phyloP scores from a whole-genome alignment of 768 basidiomycete species.

The Trametes coccinea region DNA sequence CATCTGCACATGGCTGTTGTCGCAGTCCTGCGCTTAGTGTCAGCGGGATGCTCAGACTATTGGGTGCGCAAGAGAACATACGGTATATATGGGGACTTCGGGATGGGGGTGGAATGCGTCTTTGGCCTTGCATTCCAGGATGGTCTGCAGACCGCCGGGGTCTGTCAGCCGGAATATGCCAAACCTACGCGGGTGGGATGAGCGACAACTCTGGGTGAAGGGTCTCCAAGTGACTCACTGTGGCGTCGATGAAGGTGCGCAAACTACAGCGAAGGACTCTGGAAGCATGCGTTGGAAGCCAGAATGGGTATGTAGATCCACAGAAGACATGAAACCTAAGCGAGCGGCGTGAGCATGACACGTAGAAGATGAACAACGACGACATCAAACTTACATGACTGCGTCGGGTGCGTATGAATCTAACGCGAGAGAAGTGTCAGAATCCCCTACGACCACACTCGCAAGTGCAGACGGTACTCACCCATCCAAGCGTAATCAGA shows the following conservation, averaged over 20 bases:
- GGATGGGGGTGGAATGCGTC: constrained; percentile 88
- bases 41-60: too few relatives aligned
- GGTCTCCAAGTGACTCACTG: constrained; percentile 46
- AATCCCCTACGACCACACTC: neutral
- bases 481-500: constrained; percentile 90
- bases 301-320: constrained; percentile 90
- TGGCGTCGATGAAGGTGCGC: constrained; percentile 77
- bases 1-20: constrained; percentile 83
- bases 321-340: constrained; percentile 89
- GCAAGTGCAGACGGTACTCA: constrained; percentile 38
- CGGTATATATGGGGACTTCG: constrained; percentile 83
- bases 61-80: constrained; percentile 37
- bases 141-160: constrained; percentile 75
- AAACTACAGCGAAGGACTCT: constrained; percentile 92
- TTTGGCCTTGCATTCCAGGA: constrained; percentile 65
- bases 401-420: constrained; percentile 93
- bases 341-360: constrained; percentile 5
- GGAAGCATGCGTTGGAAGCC: constrained; percentile 88
- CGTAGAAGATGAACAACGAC: neutral
- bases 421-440: constrained; percentile 32
- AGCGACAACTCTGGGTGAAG: neutral
- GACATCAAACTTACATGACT: constrained; percentile 61
- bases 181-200: constrained; percentile 47
- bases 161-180: constrained; percentile 90
- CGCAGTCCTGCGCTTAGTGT: constrained; percentile 54